phyloP scores from a whole-genome alignment of 805 yeast species.

The Kuraishia piskuri region DNA sequence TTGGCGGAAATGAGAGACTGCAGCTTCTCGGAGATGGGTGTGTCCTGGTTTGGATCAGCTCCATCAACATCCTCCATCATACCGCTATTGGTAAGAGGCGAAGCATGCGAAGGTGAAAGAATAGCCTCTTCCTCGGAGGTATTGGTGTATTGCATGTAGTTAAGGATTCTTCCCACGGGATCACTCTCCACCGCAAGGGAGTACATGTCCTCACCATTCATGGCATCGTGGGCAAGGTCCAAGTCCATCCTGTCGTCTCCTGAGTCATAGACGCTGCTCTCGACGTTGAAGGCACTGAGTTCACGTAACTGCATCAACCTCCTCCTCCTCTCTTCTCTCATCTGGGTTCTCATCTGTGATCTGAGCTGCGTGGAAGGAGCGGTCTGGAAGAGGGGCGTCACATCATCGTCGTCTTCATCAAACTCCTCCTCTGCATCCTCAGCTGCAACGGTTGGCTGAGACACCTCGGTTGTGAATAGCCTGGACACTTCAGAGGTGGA shows the following conservation, averaged over 20 bases:
- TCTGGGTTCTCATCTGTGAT: background rate
- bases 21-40: background rate
- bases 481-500: background rate
- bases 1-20: background rate
- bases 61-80: background rate
- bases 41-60: background rate
- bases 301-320: conserved; percentile 1
- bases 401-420: background rate
- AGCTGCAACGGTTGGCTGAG: background rate
- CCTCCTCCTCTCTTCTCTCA: conserved; percentile 1
- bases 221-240: background rate
- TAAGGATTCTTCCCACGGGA: background rate
- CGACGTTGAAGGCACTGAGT: background rate
- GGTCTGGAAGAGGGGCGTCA: background rate
- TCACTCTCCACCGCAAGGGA: background rate
- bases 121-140: background rate
- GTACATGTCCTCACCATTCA: background rate
- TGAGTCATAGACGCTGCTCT: background rate
- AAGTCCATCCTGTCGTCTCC: background rate
- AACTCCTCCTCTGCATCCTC: background rate
- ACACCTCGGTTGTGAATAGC: background rate
- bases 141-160: background rate
- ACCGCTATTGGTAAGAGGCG: background rate
- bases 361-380: background rate
- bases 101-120: background rate